Conservation (phyloP, 768 basidiomycete genomes). For the Rubroboletus satanas region DNA sequence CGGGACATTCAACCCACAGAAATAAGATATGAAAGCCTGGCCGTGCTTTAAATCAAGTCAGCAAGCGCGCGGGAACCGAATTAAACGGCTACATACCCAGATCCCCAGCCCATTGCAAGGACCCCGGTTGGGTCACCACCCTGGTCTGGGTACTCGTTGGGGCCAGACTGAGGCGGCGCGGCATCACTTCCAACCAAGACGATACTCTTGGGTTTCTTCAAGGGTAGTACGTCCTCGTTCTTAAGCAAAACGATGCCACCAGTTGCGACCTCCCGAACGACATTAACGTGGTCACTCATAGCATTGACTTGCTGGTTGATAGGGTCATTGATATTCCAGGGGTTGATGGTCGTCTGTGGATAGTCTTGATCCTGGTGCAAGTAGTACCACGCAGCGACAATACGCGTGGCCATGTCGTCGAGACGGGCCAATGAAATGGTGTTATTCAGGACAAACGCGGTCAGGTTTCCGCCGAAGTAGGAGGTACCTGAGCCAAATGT, state of each 20-base stretch:
- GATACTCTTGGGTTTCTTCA: slow-evolving; percentile 56
- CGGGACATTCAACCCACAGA: slow-evolving; percentile 42
- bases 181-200: slow-evolving; percentile 62
- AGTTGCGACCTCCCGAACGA: slow-evolving; percentile 61
- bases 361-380: slow-evolving; percentile 31
- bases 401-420: slow-evolving; percentile 70
- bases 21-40: slow-evolving; percentile 74
- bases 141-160: slow-evolving; percentile 65
- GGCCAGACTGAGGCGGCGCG: slow-evolving; percentile 61
- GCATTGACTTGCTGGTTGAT: slow-evolving; percentile 50
- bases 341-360: slow-evolving; percentile 23
- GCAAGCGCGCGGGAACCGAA: background rate
- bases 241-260: slow-evolving; percentile 68
- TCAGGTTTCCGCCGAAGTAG: slow-evolving; percentile 61
- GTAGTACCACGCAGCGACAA: slow-evolving; percentile 61
- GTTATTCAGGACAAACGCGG: slow-evolving; percentile 55
- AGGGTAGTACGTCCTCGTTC: slow-evolving; percentile 56
- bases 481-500: slow-evolving; percentile 33
- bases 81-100: slow-evolving; percentile 42
- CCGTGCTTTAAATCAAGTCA: slow-evolving; percentile 41
- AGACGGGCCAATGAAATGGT: slow-evolving; percentile 55
- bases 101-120: slow-evolving; percentile 92
- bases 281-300: slow-evolving; percentile 46
- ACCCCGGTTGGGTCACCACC: slow-evolving; percentile 60
- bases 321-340: slow-evolving; percentile 28